Evolutionary conservation across 2,329 filamentous ascomycete species (phyloP), one percentile per base, ranked within the genome.

Genomic region (Calonectria hawksworthii): DNA sequence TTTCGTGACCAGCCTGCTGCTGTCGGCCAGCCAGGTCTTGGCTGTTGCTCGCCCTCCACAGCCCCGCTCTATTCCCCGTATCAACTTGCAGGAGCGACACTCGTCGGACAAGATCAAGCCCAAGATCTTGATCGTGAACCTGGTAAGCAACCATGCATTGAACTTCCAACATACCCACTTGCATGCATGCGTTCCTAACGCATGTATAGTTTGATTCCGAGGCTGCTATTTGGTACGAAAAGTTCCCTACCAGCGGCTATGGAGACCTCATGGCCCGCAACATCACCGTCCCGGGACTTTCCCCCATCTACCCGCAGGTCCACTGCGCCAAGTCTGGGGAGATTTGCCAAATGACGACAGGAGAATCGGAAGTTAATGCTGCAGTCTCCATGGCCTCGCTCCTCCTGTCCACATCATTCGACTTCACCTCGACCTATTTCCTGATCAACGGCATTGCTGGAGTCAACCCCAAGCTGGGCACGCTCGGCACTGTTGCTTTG

Each of bases 381-480:
- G 70, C 74, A 6, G 30, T 75, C 0, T 79, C 77, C 0, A 74
- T 79, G 10, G 75, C 77, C 2, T 73, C 76, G 21, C 70, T 79
- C 0, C 9, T 76, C 0, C 50, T 75, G 0, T 79, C 77, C 1
- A 72, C 77, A 0, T n/a, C 73, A 3, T 79, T 79, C 10, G 56
- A 79, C 7, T 56, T 79, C 18, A 52, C 34, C 21, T 78, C 65
- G 38, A 77, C 77, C 1, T 79, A 79, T 38, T 79, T 79, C 9
- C 21, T 79, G 28, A 36, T 79, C 47, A 79, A 78, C 0, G 77
- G 77, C 1, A 79, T 79, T 0, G 77, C 77, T 3, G 77, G 77
- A 0, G 76, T 79, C 0, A 79, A 79, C 1, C 77, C 77, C 0
- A 79, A 79, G 32, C 56, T 75, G 38, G 77, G 76, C 0, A 78